Evolutionary conservation across 1,139 yeast species (phyloP), one percentile per base, ranked within the genome.

Genomic region (Groenewaldozyma sp.): DNA sequence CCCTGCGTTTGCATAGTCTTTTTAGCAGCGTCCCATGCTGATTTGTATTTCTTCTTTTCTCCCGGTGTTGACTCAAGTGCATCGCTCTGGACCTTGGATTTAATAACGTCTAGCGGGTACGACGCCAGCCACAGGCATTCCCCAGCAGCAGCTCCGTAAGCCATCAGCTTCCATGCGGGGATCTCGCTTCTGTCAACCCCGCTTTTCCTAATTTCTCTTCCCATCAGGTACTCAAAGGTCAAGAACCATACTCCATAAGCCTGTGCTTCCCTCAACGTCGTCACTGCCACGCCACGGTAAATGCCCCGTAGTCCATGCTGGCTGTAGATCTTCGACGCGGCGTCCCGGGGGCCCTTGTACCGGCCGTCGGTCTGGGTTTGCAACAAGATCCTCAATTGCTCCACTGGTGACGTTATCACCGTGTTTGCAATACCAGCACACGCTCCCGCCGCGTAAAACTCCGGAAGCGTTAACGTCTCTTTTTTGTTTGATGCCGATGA

Each of bases 231-330:
- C 54, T 82, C 94, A 56, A 78, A 82, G 0, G 87, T 68, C 45
- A 79, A 61, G 50, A 82, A 82, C 93, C 93, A 82, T 13, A 80
- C 77, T 13, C 94, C 94, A 52, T 82, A 82, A 0, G 91, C 88
- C 55, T 82, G 93, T 7, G 77, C 67, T 53, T 82, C 94, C 48
- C 93, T 67, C 3, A 74, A 39, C 2, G 78, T 52, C 0, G 93
- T 82, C 39, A 82, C 70, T 4, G 67, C 60, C 22, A 67, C 63
- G 0, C 88, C 88, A 43, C 88, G 63, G 51, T 70, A 78, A 2
- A 80, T 52, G 0, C 83, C 86, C n/a, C 40, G 34, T 24, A 42
- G n/a, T 1, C 91, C 91, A 24, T 72, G 60, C 0, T 60, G 45
- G 6, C 43, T 35, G 48, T 67, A 65, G 13, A 82, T 78, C 44